Evolutionary conservation across 108 stramenopile genomes (phyloP), one percentile per base, ranked within the genome.

Genomic region (Seminavis robusta): DNA sequence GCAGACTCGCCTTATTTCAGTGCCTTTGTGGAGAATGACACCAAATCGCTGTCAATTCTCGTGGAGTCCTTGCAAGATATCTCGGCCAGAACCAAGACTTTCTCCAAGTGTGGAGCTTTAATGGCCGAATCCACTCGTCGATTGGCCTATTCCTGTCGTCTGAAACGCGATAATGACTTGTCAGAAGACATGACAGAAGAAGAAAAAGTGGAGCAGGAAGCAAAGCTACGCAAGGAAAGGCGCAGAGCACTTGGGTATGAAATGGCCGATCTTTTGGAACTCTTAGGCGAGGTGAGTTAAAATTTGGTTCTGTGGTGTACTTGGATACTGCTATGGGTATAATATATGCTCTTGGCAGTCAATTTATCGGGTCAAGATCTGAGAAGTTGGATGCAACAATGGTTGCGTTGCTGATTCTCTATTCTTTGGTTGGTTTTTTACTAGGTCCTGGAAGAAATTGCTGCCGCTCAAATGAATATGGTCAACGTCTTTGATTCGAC

Each of bases 1-100:
- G 88, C 88, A 19, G 86, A 88, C 51, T 88, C 86, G 31, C 92
- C 92, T 0, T 94, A 94, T 59, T 89, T 82, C 52, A 64, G 69
- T 34, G 73, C 81, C 26, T 94, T 88, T 65, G 82, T 88, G 25
- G 83, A 87, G 19, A 72, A 78, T 30, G 88, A 94, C 65, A 61
- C 88, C 73, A 76, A 77, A 21, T 77, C 78, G 36, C 73, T 94
- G 25, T 33, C 62, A 10, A 67, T 88, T 8, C 52, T 94, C 55
- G 63, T 71, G 15, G 77, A 90, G 16, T 77, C 92, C 0, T 43
- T 94, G 46, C 68, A 74, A 6, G 88, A 88, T 47, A 94, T 94
- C 47, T 69, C 83, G 9, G 78, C 74, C 5, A 52, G 83, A 45
- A 81, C 92, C 0, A 83, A 80, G 39, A 88, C 92, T 26, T 90